Percentiles rank a stretch among this genome's conserved stretches.
Evolutionary conservation across 768 basidiomycete species (phyloP).

Genomic region (Lactarius sp.): DNA sequence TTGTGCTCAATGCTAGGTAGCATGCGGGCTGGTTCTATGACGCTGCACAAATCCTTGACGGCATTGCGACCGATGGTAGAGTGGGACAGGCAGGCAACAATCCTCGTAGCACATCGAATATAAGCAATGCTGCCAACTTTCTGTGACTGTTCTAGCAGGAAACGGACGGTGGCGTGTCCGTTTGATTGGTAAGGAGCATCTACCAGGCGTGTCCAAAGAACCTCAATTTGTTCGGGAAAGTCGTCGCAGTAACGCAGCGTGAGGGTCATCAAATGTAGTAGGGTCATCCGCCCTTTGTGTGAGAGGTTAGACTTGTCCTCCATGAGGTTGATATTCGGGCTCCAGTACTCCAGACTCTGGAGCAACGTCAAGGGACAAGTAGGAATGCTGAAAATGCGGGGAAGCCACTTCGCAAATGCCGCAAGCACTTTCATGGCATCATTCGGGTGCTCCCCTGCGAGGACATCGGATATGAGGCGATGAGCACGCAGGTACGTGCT

Average conservation of each 20-base stretch:
- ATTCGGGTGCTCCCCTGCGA: slow-evolving; percentile 71
- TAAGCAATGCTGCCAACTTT: slow-evolving; percentile 77
- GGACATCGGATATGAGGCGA: slow-evolving; percentile 66
- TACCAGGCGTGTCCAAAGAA: slow-evolving; percentile 75
- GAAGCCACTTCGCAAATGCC: slow-evolving; percentile 70
- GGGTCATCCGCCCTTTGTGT: slow-evolving; percentile 53
- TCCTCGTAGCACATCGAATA: slow-evolving; percentile 71
- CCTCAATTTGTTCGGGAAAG: slow-evolving; percentile 74
- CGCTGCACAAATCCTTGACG: slow-evolving; percentile 77
- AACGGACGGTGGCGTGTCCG: slow-evolving; percentile 73
- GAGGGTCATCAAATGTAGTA: slow-evolving; percentile 81
- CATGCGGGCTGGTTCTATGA: slow-evolving; percentile 84
- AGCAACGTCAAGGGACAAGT: slow-evolving; percentile 57
- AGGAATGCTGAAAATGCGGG: slow-evolving; percentile 51
- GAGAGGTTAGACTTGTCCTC: slow-evolving; percentile 54
- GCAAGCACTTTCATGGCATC: slow-evolving; percentile 60
- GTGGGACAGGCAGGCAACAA: slow-evolving; percentile 80
- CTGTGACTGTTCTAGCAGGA: slow-evolving; percentile 82
- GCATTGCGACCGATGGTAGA: slow-evolving; percentile 66
- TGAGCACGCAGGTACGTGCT: slow-evolving; percentile 80
- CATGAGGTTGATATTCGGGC: slow-evolving; percentile 68
- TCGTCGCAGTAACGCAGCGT: slow-evolving; percentile 68
- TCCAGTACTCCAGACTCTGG: slow-evolving; percentile 81
- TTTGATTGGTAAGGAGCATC: slow-evolving; percentile 66
- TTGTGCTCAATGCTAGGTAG: slow-evolving; percentile 72